These are phyloP conservation scores for Dinochytrium kinnereticum DNA, from an alignment of 371 early-diverging fungal genomes.

Conservation along the genomic window DNA sequence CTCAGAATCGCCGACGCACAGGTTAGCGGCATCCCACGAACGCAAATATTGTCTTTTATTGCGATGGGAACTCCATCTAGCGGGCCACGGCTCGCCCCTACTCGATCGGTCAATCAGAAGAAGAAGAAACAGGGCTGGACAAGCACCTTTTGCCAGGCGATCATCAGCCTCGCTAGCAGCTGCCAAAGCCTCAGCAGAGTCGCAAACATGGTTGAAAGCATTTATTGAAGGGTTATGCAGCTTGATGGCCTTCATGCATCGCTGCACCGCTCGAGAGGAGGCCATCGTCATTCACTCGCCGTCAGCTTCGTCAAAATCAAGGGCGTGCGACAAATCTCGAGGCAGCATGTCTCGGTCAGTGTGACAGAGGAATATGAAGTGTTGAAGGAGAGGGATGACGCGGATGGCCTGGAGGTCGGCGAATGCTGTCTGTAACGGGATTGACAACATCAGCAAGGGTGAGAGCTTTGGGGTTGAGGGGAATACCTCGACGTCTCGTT, in stretches of 20 bases:
- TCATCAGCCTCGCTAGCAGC: background rate
- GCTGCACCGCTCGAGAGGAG: too few relatives aligned
- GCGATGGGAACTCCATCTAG: constrained; percentile 70
- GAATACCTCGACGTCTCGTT: constrained; percentile 45
- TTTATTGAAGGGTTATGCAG: background rate
- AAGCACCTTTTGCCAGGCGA: background rate
- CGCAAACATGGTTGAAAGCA: background rate
- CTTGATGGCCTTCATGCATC: background rate
- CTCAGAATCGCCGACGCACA: constrained; percentile 73
- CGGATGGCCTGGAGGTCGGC: constrained; percentile 35
- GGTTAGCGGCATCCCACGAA: constrained; percentile 63
- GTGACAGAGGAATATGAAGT: constrained; percentile 26
- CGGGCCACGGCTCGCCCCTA: constrained; percentile 36
- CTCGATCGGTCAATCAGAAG: background rate
- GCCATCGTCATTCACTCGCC: too few relatives aligned
- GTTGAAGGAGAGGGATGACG: constrained; percentile 43
- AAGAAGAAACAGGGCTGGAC: background rate
- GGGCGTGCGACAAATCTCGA: background rate
- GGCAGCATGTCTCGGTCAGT: constrained; percentile 3
- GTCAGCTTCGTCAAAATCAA: background rate
- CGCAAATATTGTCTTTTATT: constrained; percentile 78
- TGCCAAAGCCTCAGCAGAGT: background rate
- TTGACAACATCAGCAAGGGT: too few relatives aligned
- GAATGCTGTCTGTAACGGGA: constrained; percentile 32
- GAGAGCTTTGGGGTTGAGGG: background rate